Evolutionary conservation across 2,329 filamentous ascomycete species (phyloP).

Genomic region (Stylonectria norvegica): DNA sequence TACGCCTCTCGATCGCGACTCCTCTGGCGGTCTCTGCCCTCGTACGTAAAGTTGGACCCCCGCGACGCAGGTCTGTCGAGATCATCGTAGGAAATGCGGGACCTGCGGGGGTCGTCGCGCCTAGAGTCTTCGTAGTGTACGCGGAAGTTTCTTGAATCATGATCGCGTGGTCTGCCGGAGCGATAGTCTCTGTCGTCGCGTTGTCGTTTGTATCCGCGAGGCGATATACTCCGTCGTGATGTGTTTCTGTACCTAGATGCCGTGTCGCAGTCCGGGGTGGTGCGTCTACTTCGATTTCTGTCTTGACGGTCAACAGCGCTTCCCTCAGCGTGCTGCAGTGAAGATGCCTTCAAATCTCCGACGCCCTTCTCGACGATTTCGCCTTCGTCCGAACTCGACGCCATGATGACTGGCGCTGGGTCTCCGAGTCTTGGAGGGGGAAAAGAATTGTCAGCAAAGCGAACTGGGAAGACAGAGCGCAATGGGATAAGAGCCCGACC

Average conservation of each 20-base stretch:
- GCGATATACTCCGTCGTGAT: slow-evolving; percentile 53
- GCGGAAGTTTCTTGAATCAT: slow-evolving; percentile 59
- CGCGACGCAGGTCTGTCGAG: slow-evolving; percentile 49
- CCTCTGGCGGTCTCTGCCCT: slow-evolving; percentile 50
- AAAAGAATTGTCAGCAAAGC: slow-evolving; percentile 35
- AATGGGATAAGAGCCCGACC: slow-evolving; percentile 42
- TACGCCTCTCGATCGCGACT: slow-evolving; percentile 51
- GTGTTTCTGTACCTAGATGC: slow-evolving; percentile 41
- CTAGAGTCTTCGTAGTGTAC: slow-evolving; percentile 59
- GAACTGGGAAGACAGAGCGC: slow-evolving; percentile 26
- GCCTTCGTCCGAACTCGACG: slow-evolving; percentile 75
- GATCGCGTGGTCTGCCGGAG: slow-evolving; percentile 45
- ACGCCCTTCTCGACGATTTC: slow-evolving; percentile 75
- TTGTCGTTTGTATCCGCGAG: slow-evolving; percentile 64
- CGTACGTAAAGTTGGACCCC: slow-evolving; percentile 36
- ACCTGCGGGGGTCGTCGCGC: slow-evolving; percentile 45
- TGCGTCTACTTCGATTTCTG: slow-evolving; percentile 68
- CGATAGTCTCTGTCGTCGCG: slow-evolving; percentile 59
- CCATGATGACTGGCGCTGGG: slow-evolving; percentile 27
- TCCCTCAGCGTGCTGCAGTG: slow-evolving; percentile 71
- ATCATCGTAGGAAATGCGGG: slow-evolving; percentile 54
- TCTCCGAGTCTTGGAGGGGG: slow-evolving; percentile 24
- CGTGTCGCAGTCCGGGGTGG: slow-evolving; percentile 54
- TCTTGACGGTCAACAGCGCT: slow-evolving; percentile 86
- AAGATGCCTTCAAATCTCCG: slow-evolving; percentile 76